phyloP scores from a whole-genome alignment of 2,329 filamentous ascomycete species.

The Pestalotiopsis sp. region DNA sequence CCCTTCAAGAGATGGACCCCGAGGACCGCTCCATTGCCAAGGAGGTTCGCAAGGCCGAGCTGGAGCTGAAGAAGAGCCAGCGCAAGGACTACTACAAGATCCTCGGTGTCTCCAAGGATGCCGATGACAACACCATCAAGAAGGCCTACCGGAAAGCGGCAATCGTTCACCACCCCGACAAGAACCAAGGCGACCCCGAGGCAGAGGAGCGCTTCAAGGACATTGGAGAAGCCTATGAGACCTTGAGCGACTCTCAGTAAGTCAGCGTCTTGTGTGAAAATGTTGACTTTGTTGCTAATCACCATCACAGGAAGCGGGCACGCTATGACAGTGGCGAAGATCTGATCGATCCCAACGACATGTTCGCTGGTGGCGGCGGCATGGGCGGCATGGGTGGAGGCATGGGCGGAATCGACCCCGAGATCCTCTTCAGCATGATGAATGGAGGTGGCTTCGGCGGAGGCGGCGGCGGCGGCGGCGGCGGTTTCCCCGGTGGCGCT shows the following conservation, averaged over 20 bases:
- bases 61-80: slow-evolving; percentile 96
- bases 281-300: slow-evolving; percentile 33
- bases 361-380: slow-evolving; percentile 68
- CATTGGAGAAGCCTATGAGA: slow-evolving; percentile 95
- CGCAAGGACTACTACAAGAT: slow-evolving; percentile 99
- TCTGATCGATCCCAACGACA: slow-evolving; percentile 82
- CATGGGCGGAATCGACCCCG: slow-evolving; percentile 69
- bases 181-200: slow-evolving; percentile 83
- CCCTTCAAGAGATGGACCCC: slow-evolving; percentile 79
- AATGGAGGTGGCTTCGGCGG: slow-evolving; percentile 62
- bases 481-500: slow-evolving; percentile 45
- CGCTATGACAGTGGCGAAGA: slow-evolving; percentile 93
- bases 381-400: slow-evolving; percentile 46
- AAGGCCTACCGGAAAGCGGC: slow-evolving; percentile 95
- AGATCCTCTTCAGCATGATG: slow-evolving; percentile 85
- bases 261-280: slow-evolving; percentile 28
- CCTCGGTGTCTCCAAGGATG: slow-evolving; percentile 82
- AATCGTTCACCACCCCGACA: slow-evolving; percentile 93
- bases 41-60: slow-evolving; percentile 85
- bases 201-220: slow-evolving; percentile 97
- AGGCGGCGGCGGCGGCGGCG: slow-evolving; percentile 53
- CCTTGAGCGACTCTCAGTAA: slow-evolving; percentile 88
- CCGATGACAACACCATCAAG: slow-evolving; percentile 84
- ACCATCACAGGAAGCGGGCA: slow-evolving; percentile 68
- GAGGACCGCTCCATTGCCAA: slow-evolving; percentile 77